Percentiles rank a stretch among this genome's conserved stretches.
phyloP scores from a whole-genome alignment of 2,329 filamentous ascomycete species.

The Dactylellina cionopaga region DNA sequence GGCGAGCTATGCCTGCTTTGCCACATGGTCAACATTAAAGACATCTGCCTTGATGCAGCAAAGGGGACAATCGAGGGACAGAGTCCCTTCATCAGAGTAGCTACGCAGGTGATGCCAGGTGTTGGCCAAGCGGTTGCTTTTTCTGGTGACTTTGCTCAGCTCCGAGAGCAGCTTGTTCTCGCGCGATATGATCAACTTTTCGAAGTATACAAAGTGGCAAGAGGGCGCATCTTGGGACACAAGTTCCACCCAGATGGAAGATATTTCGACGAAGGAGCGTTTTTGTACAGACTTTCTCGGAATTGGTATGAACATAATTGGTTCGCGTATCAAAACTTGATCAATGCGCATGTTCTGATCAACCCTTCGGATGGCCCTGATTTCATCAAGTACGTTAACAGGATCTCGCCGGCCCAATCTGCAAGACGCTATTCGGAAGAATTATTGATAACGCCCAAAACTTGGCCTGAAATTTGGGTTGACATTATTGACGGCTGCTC shows the following conservation, averaged over 20 bases:
- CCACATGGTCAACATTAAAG: slow-evolving; percentile 4
- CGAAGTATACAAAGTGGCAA: slow-evolving; percentile 3
- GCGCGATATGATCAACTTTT: slow-evolving; percentile 14
- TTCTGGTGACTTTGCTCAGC: slow-evolving; percentile 24
- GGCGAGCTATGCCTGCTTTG: slow-evolving; percentile 12
- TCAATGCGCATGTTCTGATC: neutral
- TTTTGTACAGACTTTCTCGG: neutral
- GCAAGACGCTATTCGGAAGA: slow-evolving; percentile 5
- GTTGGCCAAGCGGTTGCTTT: slow-evolving; percentile 22
- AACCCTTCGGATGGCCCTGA: too few species aligned
- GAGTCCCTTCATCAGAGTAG: slow-evolving; percentile 5
- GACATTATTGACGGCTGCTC: slow-evolving; percentile 9
- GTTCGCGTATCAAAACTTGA: neutral
- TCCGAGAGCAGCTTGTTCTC: slow-evolving; percentile 11
- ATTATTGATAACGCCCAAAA: neutral
- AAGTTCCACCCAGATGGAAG: neutral
- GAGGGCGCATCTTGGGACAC: neutral
- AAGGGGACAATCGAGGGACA: slow-evolving; percentile 9
- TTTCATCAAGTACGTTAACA: too few species aligned
- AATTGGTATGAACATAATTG: slow-evolving; percentile 7
- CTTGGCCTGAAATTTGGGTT: slow-evolving; percentile 4
- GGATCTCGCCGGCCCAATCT: slow-evolving; percentile 1
- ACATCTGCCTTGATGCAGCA: slow-evolving; percentile 1
- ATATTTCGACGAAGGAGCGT: slow-evolving; percentile 10
- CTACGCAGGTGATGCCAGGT: slow-evolving; percentile 11